These are phyloP conservation scores for Diutina siamensis DNA, from an alignment of 1,139 yeast genomes.

Conservation along the genomic window DNA sequence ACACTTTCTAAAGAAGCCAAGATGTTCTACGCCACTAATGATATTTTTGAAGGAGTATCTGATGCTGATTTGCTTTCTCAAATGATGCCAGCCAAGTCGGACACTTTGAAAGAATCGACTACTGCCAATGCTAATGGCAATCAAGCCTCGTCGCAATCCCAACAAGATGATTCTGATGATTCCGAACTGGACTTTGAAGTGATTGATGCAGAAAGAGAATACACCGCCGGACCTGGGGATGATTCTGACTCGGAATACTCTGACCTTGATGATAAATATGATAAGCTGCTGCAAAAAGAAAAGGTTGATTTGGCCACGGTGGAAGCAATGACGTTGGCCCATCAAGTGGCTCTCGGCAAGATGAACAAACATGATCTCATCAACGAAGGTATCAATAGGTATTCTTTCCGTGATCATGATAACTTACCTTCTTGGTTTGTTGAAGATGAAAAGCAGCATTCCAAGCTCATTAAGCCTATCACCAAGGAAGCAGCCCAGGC, in stretches of 20 bases:
- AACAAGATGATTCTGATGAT: slow-evolving; percentile 12
- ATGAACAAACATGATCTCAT: slow-evolving; percentile 71
- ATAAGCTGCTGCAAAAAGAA: neutral
- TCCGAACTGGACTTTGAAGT: slow-evolving; percentile 13
- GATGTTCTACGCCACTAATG: slow-evolving; percentile 62
- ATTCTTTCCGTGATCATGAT: slow-evolving; percentile 83
- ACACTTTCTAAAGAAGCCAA: slow-evolving; percentile 58
- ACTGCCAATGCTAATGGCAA: slow-evolving; percentile 6
- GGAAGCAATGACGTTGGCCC: slow-evolving; percentile 97
- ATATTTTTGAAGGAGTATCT: slow-evolving; percentile 57
- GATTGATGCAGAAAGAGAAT: slow-evolving; percentile 12
- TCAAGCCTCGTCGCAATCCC: slow-evolving; percentile 8
- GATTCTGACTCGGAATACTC: slow-evolving; percentile 38
- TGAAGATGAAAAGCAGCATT: slow-evolving; percentile 83
- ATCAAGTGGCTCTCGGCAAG: slow-evolving; percentile 85
- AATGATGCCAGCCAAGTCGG: no score
- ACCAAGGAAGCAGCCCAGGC: slow-evolving; percentile 96
- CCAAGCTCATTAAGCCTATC: slow-evolving; percentile 79
- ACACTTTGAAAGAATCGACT: no score
- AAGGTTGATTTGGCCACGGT: slow-evolving; percentile 35
- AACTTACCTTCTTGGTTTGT: slow-evolving; percentile 92
- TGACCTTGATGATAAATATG: slow-evolving; percentile 14
- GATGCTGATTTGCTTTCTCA: slow-evolving; percentile 21
- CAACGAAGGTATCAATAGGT: slow-evolving; percentile 86
- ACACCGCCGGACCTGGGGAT: slow-evolving; percentile 12